Evolutionary conservation across 192 early-diverging fungal species (phyloP).

Genomic region (Linnemannia schmuckeri): DNA sequence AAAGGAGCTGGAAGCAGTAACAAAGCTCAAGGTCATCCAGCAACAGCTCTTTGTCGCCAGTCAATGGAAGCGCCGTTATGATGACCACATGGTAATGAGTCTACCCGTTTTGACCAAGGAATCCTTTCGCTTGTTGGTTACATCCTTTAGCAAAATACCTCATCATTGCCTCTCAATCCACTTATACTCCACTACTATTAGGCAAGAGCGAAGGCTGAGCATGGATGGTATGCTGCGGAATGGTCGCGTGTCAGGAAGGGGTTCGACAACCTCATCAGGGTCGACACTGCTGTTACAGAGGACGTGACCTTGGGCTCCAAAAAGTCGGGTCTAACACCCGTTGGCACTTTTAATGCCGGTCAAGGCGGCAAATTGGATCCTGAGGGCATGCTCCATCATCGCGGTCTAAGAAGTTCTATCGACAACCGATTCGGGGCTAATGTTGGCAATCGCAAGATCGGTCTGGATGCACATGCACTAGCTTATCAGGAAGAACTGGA

Average conservation of each 20-base stretch:
- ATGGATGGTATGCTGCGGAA: slow-evolving; percentile 45
- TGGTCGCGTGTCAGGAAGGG: slow-evolving; percentile 46
- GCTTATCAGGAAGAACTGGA: slow-evolving; percentile 30
- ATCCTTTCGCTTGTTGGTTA: background rate
- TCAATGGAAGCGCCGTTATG: slow-evolving; percentile 56
- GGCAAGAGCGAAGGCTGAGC: slow-evolving; percentile 36
- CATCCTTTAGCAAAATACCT: background rate
- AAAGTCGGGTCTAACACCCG: background rate
- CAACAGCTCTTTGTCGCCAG: slow-evolving; percentile 60
- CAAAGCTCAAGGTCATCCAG: slow-evolving; percentile 61
- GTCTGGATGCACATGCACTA: background rate
- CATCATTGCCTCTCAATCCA: background rate
- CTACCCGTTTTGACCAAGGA: background rate
- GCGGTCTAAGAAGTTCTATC: background rate
- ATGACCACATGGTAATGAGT: slow-evolving; percentile 50
- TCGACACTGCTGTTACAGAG: slow-evolving; percentile 20
- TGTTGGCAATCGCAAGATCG: background rate
- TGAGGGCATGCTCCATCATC: slow-evolving; percentile 13
- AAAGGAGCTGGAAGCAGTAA: slow-evolving; percentile 62
- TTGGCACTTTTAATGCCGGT: background rate
- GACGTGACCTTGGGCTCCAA: slow-evolving; percentile 22
- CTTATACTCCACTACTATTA: background rate
- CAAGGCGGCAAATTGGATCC: background rate
- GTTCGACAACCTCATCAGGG: slow-evolving; percentile 26
- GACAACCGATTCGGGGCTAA: background rate